Percentiles rank a stretch among this genome's conserved stretches.
These are phyloP conservation scores for Odonthalia washingtoniensis DNA, from an alignment of 31 red algal species.

Conservation along the genomic window DNA sequence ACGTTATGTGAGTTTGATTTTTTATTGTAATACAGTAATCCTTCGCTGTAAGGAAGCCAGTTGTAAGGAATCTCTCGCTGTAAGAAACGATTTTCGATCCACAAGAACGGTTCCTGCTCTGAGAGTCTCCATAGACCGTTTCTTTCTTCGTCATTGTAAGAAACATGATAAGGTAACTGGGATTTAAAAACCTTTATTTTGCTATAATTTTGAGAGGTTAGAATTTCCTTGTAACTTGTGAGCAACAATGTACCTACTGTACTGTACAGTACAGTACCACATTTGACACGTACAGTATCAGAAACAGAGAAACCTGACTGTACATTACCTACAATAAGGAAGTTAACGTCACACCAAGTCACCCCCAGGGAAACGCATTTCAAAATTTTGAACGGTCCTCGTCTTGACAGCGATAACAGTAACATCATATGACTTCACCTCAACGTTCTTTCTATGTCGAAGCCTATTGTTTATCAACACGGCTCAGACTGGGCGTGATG, in stretches of 20 bases:
- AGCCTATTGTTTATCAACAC: background rate
- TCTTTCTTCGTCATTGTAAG: background rate
- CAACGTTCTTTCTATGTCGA: background rate
- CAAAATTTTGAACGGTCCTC: background rate
- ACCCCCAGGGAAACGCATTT: background rate
- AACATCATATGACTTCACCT: background rate
- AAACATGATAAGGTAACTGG: background rate
- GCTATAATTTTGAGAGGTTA: background rate
- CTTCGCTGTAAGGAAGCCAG: background rate
- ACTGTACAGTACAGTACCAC: background rate
- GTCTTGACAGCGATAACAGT: background rate
- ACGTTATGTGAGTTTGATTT: too few species aligned
- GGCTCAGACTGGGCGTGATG: background rate
- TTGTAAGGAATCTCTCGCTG: slow-evolving; percentile 3
- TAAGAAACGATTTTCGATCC: background rate
- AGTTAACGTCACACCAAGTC: background rate
- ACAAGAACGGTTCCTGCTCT: background rate
- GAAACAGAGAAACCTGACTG: background rate
- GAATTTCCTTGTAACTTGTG: background rate
- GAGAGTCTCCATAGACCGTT: background rate
- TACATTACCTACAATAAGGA: background rate
- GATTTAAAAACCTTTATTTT: background rate
- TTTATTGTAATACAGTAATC: too few species aligned
- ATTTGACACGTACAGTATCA: background rate
- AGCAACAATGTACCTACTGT: background rate